phyloP scores from a whole-genome alignment of 352 stramenopile species.

The Phytophthora cajani region DNA sequence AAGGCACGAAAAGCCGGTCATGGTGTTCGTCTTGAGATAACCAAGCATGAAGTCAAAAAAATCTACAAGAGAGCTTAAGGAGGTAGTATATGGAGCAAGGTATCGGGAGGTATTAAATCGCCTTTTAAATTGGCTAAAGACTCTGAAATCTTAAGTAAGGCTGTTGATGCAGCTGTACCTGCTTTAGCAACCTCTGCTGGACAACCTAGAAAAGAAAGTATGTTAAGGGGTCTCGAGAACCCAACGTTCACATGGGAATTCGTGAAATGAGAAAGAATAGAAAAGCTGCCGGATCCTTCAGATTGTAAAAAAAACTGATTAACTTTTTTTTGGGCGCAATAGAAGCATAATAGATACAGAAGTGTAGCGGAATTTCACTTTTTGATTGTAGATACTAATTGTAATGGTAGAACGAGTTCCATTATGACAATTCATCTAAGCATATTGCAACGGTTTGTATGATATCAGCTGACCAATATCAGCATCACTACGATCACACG shows the following conservation, averaged over 20 bases:
- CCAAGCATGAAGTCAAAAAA: background rate
- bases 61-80: background rate
- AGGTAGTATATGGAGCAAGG: background rate
- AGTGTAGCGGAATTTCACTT: too few relatives aligned
- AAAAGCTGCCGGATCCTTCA: background rate
- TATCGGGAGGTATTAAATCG: background rate
- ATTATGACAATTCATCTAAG: too few relatives aligned
- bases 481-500: too few relatives aligned
- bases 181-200: background rate
- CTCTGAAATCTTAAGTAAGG: background rate
- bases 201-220: background rate
- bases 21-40: background rate
- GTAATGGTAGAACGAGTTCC: too few relatives aligned
- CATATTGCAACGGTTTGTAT: too few relatives aligned
- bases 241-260: background rate
- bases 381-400: too few relatives aligned
- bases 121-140: slow-evolving; percentile 8
- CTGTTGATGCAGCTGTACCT: background rate
- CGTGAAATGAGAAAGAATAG: background rate
- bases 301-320: slow-evolving; percentile 9
- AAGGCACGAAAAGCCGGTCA: background rate
- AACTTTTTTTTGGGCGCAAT: too few relatives aligned
- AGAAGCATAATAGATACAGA: too few relatives aligned
- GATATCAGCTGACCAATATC: too few relatives aligned
- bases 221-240: background rate